Evolutionary conservation across 2,329 filamentous ascomycete species (phyloP).

Genomic region (Cryphonectria nitschkei): DNA sequence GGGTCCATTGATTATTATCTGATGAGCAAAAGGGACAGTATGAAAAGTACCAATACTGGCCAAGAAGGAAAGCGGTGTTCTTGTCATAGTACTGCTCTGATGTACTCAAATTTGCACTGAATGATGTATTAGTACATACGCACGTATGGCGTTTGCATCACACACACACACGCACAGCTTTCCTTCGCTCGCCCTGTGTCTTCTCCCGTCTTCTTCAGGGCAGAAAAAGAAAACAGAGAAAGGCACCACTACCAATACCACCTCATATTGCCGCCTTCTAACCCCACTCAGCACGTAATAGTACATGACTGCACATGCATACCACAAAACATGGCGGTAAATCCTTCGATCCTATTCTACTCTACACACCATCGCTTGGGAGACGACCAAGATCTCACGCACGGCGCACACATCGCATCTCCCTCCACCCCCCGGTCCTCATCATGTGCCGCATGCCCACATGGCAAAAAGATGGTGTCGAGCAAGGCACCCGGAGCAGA

Average conservation of each 20-base stretch:
- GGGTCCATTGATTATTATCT: background rate
- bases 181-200: background rate
- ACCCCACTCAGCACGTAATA: background rate
- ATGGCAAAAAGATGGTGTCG: constrained; percentile 18
- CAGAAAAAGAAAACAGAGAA: background rate
- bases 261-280: background rate
- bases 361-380: constrained; percentile 8
- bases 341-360: constrained; percentile 6
- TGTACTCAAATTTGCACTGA: too few species aligned
- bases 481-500: background rate
- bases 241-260: background rate
- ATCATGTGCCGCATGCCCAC: constrained; percentile 5
- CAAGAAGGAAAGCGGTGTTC: too few species aligned
- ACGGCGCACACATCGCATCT: background rate
- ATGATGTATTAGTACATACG: background rate
- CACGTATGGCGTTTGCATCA: too few species aligned
- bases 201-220: background rate
- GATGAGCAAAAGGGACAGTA: background rate
- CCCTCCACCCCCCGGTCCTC: background rate
- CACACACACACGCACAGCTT: too few species aligned
- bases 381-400: constrained; percentile 1
- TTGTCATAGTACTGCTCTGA: background rate
- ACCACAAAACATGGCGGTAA: background rate
- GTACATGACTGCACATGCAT: background rate
- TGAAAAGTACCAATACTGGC: background rate